Evolutionary conservation across 2,329 filamentous ascomycete species (phyloP), one percentile per base, ranked within the genome.

Genomic region (Scytalidium lignicola): DNA sequence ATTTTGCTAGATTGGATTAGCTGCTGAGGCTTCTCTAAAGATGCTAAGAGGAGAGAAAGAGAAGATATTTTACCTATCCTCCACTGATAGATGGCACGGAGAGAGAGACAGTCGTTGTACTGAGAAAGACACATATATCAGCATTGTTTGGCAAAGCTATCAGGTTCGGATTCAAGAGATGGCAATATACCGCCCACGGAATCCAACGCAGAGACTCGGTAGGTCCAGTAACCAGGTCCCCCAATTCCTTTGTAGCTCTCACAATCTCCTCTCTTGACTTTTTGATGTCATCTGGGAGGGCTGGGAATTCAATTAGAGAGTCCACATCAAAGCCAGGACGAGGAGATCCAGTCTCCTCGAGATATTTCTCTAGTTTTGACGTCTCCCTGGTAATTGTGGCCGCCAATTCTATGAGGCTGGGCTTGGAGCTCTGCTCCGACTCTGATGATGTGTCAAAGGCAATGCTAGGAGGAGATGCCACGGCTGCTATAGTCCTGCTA

Each of bases 181-280:
- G 10, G 32, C 15, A 22, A 65, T 74, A 62, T 58, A 77, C 75
- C 58, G 70, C 73, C 76, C 73, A 79, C 47, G 73, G 67, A 46
- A 71, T 69, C 73, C 74, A 80, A 62, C 76, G 66, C 7, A 80
- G 57, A n/a, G 63, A 67, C 55, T 80, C 75, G 29, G 69, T 66
- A 0, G 77, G 76, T 0, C 77, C 77, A 19, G 73, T 68, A 15
- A 74, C 70, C 45, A 80, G 62, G 43, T 68, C 62, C 2, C 66
- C 67, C 13, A 80, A 65, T 53, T 79, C 73, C 48, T 66, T 71
- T 2, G 74, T 73, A 8, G 76, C 75, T 51, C 67, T 67, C 6
- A 79, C 67, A 45, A 80, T 67, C 48, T 73, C 70, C 47, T 70
- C 67, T 26, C 76, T 69, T 49, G 71, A 71, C 49, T 59, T 64